These are phyloP conservation scores for Kodamaea arcana DNA, from an alignment of 1,139 yeast species.

Conservation along the genomic window DNA sequence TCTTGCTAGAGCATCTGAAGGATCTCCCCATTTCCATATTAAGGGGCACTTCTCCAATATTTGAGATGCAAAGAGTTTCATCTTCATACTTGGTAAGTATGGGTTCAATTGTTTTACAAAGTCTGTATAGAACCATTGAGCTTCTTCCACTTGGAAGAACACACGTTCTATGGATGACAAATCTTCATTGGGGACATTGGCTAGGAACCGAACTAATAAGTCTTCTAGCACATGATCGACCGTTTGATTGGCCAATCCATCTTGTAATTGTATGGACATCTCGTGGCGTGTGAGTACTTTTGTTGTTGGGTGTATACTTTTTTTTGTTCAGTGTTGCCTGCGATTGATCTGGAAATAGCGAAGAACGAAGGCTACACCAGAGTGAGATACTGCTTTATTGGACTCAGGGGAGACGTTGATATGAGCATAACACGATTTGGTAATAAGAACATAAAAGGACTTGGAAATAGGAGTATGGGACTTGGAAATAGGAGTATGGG, in stretches of 20 bases:
- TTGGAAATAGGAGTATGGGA: no score
- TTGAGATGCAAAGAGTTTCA: slow-evolving; percentile 72
- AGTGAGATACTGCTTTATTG: no score
- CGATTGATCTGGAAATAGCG: no score
- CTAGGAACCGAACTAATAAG: slow-evolving; percentile 79
- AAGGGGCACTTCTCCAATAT: slow-evolving; percentile 78
- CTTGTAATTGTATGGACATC: slow-evolving; percentile 55
- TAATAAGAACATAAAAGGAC: no score
- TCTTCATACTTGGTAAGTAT: slow-evolving; percentile 69
- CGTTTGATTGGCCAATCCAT: slow-evolving; percentile 54
- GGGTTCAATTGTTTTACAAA: slow-evolving; percentile 74
- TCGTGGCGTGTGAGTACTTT: slow-evolving; percentile 1
- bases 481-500: no score
- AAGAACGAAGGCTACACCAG: no score
- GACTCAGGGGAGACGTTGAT: no score
- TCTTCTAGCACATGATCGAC: slow-evolving; percentile 82
- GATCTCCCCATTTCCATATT: slow-evolving; percentile 83
- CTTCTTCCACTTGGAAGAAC: slow-evolving; percentile 94
- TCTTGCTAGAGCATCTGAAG: slow-evolving; percentile 65
- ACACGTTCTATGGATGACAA: slow-evolving; percentile 81
- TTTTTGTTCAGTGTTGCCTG: slow-evolving; percentile 4
- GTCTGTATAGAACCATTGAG: slow-evolving; percentile 96
- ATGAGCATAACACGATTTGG: no score
- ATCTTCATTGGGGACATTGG: slow-evolving; percentile 91
- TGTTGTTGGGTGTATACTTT: neutral